Base-by-base conservation (phyloP, 108 stramenopile species). In the Conticribra guillardii region DNA sequence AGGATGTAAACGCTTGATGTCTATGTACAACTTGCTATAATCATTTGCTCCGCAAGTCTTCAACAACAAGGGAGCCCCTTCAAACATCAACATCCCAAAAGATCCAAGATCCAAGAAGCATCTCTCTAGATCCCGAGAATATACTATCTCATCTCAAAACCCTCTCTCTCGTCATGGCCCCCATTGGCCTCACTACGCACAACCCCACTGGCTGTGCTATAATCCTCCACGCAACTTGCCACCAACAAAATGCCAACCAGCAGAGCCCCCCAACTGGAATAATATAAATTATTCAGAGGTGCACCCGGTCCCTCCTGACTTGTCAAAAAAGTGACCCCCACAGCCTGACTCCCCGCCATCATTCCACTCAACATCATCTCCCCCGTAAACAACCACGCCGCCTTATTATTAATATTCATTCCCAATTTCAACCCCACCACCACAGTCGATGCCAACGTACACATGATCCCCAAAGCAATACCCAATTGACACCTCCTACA, bases 271-370 rank as follows among this genome's bases (percentile, higher is more conserved):
- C 93, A 94, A 26, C 79, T 73, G 28, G 87, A 90, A 68, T 91
- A 94, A 70, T 90, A 94, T 15, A 94, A 61, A 71, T 94, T 94
- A 29, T 88, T 88, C 58, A 91, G 74, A 17, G 84, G 76, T 26
- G 82, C 61, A 23, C 90, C 93, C 0, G 90, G 93, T 21, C 88
- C 89, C 4, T 76, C 64, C 44, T 85, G 74, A 0, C 89, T 82
- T 1, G 84, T 85, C 67, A 89, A 67, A 71, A 78, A 83, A 4
- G 80, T 75, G 0, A 89, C 86, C n/a, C 84, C 84, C 57, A 88
- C 85, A 15, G 69, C 82, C 46, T 87, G 84, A 56, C 86, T 37
- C 18, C 85, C 60, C n/a, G 69, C 68, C 27, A 89, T 69, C 46
- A 90, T 32, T 4, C 85, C 51, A 23, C 89, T 73, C 52, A 84